phyloP scores from a whole-genome alignment of 768 basidiomycete species.

The Amanita rimosa region DNA sequence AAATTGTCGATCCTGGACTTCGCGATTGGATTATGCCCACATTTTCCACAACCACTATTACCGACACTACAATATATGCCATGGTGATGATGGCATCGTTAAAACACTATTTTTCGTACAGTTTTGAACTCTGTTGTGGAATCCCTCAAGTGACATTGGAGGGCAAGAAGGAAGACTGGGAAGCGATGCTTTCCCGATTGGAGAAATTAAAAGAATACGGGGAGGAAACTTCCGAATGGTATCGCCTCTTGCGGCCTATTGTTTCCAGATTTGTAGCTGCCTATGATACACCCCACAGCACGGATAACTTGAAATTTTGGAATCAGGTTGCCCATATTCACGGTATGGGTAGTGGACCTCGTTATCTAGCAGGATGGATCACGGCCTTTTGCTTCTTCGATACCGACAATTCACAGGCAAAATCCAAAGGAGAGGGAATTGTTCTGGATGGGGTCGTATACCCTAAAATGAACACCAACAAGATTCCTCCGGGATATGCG shows the following conservation, averaged over 20 bases:
- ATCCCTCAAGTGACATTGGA: slow-evolving; percentile 25
- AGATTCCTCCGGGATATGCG: background rate
- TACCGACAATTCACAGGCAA: slow-evolving; percentile 19
- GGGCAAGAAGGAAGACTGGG: slow-evolving; percentile 22
- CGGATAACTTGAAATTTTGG: slow-evolving; percentile 21
- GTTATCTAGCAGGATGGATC: slow-evolving; percentile 23
- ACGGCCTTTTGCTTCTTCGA: slow-evolving; percentile 26
- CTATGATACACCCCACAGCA: slow-evolving; percentile 16
- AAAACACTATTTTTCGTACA: slow-evolving; percentile 20
- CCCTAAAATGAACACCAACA: background rate
- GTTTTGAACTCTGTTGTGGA: slow-evolving; percentile 17
- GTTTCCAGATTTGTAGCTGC: slow-evolving; percentile 18
- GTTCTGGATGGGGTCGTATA: background rate
- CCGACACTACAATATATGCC: slow-evolving; percentile 17
- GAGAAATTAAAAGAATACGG: slow-evolving; percentile 23
- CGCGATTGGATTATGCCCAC: slow-evolving; percentile 22
- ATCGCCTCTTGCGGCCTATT: slow-evolving; percentile 22
- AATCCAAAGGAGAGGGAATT: background rate
- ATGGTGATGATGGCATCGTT: slow-evolving; percentile 23
- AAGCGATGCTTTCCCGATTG: slow-evolving; percentile 16
- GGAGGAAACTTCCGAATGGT: slow-evolving; percentile 18
- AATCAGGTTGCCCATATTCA: slow-evolving; percentile 17
- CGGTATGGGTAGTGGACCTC: slow-evolving; percentile 14
- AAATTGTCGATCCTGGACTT: slow-evolving; percentile 13
- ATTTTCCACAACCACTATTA: slow-evolving; percentile 23